phyloP scores from a whole-genome alignment of 495 filamentous ascomycete species.

The Neohortaea acidophila region DNA sequence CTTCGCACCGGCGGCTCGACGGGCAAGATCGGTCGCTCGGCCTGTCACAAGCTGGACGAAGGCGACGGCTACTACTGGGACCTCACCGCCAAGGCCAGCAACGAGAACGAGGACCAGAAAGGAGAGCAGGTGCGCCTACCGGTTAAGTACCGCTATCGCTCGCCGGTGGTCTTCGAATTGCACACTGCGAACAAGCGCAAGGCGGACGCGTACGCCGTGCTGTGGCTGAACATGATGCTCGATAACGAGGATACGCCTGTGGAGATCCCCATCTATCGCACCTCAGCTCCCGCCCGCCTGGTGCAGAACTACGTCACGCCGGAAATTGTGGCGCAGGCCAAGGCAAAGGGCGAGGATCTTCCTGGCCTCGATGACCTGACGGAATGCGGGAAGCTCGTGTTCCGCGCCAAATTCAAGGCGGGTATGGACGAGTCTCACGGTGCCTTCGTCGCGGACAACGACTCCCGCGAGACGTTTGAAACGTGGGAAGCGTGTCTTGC shows the following conservation, averaged over 20 bases:
- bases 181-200: slow-evolving; percentile 50
- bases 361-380: slow-evolving; percentile 55
- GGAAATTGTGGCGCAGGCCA: slow-evolving; percentile 35
- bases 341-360: slow-evolving; percentile 1
- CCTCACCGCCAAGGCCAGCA: slow-evolving; percentile 25
- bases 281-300: slow-evolving; percentile 52
- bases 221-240: slow-evolving; percentile 74
- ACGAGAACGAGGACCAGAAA: slow-evolving; percentile 20
- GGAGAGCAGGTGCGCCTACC: slow-evolving; percentile 54
- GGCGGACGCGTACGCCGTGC: slow-evolving; percentile 54
- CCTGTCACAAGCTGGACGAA: slow-evolving; percentile 40
- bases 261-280: slow-evolving; percentile 77
- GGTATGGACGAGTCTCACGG: slow-evolving; percentile 83
- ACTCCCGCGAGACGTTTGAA: slow-evolving; percentile 82
- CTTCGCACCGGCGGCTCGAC: slow-evolving; percentile 74
- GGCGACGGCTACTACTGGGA: slow-evolving; percentile 50
- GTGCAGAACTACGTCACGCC: slow-evolving; percentile 85
- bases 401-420: slow-evolving; percentile 67
- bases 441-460: slow-evolving; percentile 69
- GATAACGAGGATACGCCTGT: slow-evolving; percentile 63
- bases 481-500: slow-evolving; percentile 81
- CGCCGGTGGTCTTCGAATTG: slow-evolving; percentile 80
- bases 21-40: slow-evolving; percentile 46
- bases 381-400: slow-evolving; percentile 66
- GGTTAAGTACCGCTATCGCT: slow-evolving; percentile 76